phyloP scores from a whole-genome alignment of 495 filamentous ascomycete species.

The Penicillium waksmanii region DNA sequence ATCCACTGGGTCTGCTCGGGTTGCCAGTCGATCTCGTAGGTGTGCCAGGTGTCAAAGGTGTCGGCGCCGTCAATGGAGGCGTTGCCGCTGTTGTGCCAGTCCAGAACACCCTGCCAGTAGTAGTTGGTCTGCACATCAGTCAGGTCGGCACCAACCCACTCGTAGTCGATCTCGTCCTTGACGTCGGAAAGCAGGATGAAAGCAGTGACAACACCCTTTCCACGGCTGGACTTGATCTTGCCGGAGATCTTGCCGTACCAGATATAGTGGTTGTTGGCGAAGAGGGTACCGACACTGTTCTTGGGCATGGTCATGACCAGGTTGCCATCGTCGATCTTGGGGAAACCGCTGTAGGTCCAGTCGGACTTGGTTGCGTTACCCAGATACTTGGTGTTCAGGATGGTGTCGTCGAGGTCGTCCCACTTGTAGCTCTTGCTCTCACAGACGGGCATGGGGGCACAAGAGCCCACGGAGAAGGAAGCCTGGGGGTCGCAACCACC shows the following conservation, averaged over 20 bases:
- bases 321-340: slow-evolving; percentile 59
- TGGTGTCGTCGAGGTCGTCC: slow-evolving; percentile 67
- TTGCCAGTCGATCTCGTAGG: slow-evolving; percentile 92
- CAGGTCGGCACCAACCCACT: slow-evolving; percentile 86
- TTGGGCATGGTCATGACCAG: slow-evolving; percentile 87
- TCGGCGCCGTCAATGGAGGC: slow-evolving; percentile 62
- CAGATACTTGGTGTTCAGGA: slow-evolving; percentile 76
- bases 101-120: slow-evolving; percentile 92
- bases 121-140: slow-evolving; percentile 85
- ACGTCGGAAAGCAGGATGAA: slow-evolving; percentile 94
- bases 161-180: slow-evolving; percentile 98
- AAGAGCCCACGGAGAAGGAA: slow-evolving; percentile 81
- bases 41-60: slow-evolving; percentile 81
- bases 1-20: slow-evolving; percentile 84
- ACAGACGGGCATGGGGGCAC: slow-evolving; percentile 84
- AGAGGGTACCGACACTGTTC: slow-evolving; percentile 79
- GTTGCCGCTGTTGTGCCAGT: slow-evolving; percentile 78
- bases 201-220: slow-evolving; percentile 86
- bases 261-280: slow-evolving; percentile 86
- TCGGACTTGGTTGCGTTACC: slow-evolving; percentile 77
- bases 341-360: slow-evolving; percentile 85
- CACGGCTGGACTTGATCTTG: slow-evolving; percentile 82
- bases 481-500: slow-evolving; percentile 90
- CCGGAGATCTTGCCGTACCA: slow-evolving; percentile 96
- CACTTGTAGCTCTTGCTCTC: slow-evolving; percentile 68